Conservation (phyloP, 768 basidiomycete genomes). For the Podaxis rugospora region DNA sequence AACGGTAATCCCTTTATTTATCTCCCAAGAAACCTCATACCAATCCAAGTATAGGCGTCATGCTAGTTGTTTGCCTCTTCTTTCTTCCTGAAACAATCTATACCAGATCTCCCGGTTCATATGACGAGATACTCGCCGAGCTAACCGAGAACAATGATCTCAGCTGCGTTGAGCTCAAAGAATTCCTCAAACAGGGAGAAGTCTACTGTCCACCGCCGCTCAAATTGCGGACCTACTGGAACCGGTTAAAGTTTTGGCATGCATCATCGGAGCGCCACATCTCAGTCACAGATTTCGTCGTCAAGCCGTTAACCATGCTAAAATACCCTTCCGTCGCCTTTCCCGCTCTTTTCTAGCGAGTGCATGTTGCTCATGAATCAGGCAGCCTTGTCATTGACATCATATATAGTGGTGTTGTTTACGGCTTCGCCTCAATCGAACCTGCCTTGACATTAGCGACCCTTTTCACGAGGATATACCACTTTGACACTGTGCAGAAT, state of each 20-base stretch:
- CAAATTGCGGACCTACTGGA: constrained; percentile 19
- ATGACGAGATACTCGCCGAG: constrained; percentile 10
- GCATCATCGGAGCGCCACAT: constrained; percentile 24
- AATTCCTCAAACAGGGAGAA: constrained; percentile 13
- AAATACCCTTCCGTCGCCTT: constrained; percentile 36
- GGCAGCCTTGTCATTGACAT: not conserved
- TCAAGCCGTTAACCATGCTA: constrained; percentile 33
- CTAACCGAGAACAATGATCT: constrained; percentile 13
- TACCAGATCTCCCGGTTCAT: constrained; percentile 21
- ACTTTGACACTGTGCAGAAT: constrained; percentile 33
- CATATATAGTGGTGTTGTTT: constrained; percentile 26
- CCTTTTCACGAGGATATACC: constrained; percentile 32
- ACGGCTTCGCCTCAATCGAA: constrained; percentile 36
- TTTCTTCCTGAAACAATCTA: constrained; percentile 40
- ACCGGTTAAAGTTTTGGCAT: constrained; percentile 28
- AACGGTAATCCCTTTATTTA: constrained; percentile 18
- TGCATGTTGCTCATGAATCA: not conserved
- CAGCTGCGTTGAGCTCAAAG: constrained; percentile 9
- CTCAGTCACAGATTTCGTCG: constrained; percentile 23
- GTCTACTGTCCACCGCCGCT: constrained; percentile 24
- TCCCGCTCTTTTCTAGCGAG: constrained; percentile 33
- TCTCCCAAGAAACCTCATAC: not conserved
- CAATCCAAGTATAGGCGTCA: constrained; percentile 14
- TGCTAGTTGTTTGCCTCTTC: constrained; percentile 32
- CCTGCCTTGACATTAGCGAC: constrained; percentile 34